Conservation (phyloP, 306 rosid species). For the Bauhinia variegata region DNA sequence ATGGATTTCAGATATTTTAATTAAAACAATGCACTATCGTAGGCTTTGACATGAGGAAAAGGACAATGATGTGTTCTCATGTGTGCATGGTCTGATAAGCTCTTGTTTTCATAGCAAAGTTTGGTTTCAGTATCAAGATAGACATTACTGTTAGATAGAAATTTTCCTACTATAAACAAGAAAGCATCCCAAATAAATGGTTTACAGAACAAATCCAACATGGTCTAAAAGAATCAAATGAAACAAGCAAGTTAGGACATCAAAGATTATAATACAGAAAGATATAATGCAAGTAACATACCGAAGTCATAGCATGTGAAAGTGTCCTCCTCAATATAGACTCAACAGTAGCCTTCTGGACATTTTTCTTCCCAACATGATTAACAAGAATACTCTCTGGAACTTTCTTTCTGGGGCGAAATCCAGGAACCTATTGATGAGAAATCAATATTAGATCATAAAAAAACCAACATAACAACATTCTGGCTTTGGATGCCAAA, state of each 20-base stretch:
- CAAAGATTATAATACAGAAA: conserved; percentile 9
- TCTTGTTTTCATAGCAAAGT: conserved; percentile 25
- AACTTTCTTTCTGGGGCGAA: conserved; percentile 76
- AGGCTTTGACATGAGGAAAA: conserved; percentile 20
- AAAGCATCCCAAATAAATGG: conserved; percentile 1
- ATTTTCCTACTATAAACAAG: conserved; percentile 21
- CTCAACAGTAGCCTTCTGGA: conserved; percentile 78
- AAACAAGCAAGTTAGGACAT: conserved; percentile 12
- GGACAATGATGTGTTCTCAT: conserved; percentile 3
- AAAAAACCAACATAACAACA: conserved; percentile 4
- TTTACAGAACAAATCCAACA: conserved; percentile 1
- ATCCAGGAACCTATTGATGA: conserved; percentile 75
- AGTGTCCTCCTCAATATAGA: conserved; percentile 87
- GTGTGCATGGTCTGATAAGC: background rate
- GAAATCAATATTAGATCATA: conserved; percentile 27
- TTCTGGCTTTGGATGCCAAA: conserved; percentile 21
- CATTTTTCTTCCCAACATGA: conserved; percentile 70
- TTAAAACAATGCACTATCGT: conserved; percentile 11
- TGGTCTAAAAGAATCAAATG: background rate
- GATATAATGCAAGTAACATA: conserved; percentile 45
- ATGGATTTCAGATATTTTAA: conserved; percentile 15
- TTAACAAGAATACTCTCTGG: conserved; percentile 73
- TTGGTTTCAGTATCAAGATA: conserved; percentile 13
- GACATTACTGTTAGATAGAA: background rate
- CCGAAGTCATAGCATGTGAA: conserved; percentile 81